Evolutionary conservation across 2,329 filamentous ascomycete species (phyloP), one percentile per base, ranked within the genome.

Genomic region (Onygena corvina): DNA sequence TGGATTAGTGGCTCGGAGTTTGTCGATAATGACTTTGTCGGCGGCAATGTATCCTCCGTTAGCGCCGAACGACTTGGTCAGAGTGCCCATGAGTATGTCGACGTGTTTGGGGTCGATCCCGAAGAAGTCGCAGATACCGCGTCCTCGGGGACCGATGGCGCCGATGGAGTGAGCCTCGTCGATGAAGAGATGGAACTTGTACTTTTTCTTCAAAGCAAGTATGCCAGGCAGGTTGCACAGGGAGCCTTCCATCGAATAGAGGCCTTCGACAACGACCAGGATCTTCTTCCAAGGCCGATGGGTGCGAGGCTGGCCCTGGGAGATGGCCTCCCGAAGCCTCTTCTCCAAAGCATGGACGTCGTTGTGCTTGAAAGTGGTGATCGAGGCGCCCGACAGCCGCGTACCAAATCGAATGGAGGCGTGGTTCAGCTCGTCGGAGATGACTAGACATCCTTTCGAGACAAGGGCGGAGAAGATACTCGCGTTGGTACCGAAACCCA

Each of bases 261-360:
- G 77, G 58, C 92, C 92, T 67, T 98, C 92, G 31, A 98, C 86
- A 31, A 90, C 89, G 38, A 98, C 86, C 47, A 98, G 68, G 53
- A 98, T 96, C 79, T 96, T 98, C 76, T 94, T 95, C 92, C 92
- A 98, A 1, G 92, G 92, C 25, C 92, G 84, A 67, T 98, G 92
- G n/a, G 90, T 98, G 57, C 92, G 84, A 48, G 92, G 92, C 64
- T 98, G 92, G 38, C 92, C 92, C 69, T 96, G 90, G 11, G 90
- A 89, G 63, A 98, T 96, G 56, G 82, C 84, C 64, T 96, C 89
- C 35, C 92, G 84, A 4, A 98, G 79, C 58, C 84, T 81, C 52
- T 78, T 78, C 70, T 98, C 92, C 14, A 98, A 75, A 58, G 93
- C 83, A 23, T 68, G 71, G 83, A 95, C 93, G 66, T 96, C 86